Evolutionary conservation across 768 basidiomycete genomes (phyloP).

Genomic region (Neoboletus magnificus): DNA sequence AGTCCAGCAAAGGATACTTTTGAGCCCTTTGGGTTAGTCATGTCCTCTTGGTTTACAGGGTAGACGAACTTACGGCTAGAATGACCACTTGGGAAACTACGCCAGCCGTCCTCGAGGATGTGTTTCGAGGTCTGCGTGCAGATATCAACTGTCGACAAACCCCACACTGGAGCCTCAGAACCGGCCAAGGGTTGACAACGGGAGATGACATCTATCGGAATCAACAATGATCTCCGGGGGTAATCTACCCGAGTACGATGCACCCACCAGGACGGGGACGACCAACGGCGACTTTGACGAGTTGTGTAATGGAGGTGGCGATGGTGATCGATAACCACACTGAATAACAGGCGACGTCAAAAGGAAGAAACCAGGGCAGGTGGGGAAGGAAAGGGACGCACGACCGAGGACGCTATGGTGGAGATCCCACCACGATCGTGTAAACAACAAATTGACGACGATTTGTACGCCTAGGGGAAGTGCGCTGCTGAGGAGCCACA

Average conservation of each 20-base stretch:
- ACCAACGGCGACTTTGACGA: slow-evolving; percentile 82
- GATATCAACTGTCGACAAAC: slow-evolving; percentile 64
- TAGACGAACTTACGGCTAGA: slow-evolving; percentile 61
- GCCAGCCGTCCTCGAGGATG: slow-evolving; percentile 76
- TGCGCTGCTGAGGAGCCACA: slow-evolving; percentile 43
- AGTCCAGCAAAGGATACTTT: slow-evolving; percentile 90
- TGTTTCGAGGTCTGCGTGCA: slow-evolving; percentile 67
- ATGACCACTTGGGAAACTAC: slow-evolving; percentile 91
- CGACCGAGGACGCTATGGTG: slow-evolving; percentile 56
- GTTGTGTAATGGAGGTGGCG: slow-evolving; percentile 76
- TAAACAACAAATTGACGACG: slow-evolving; percentile 63
- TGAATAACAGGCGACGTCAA: slow-evolving; percentile 22
- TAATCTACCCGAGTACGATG: background rate
- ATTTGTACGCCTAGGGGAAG: slow-evolving; percentile 68
- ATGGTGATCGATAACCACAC: slow-evolving; percentile 71
- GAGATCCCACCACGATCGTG: slow-evolving; percentile 84
- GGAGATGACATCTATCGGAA: slow-evolving; percentile 23
- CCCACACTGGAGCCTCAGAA: slow-evolving; percentile 63
- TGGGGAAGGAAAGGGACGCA: slow-evolving; percentile 4
- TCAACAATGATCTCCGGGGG: background rate
- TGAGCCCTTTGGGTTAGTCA: background rate
- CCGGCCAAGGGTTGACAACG: slow-evolving; percentile 64
- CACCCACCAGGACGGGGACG: slow-evolving; percentile 77
- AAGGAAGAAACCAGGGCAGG: too few relatives aligned
- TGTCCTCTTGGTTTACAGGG: background rate